These are phyloP conservation scores for Ophiocordyceps robertsii DNA, from an alignment of 2,329 filamentous ascomycete genomes.

Conservation along the genomic window DNA sequence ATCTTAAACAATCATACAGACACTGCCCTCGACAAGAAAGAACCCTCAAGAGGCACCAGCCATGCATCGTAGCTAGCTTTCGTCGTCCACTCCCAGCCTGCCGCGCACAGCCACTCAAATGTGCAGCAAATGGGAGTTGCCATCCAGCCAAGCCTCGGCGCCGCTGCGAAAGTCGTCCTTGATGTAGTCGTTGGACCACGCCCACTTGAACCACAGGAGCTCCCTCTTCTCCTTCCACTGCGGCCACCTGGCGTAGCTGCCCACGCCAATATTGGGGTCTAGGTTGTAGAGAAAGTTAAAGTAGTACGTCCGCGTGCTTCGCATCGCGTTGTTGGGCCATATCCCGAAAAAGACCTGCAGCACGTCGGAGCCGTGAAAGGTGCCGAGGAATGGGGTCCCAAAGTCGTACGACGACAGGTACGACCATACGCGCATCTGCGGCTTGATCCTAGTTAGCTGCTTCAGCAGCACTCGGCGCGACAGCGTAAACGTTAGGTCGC, in stretches of 20 bases:
- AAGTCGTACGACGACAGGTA: conserved; percentile 63
- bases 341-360: conserved; percentile 56
- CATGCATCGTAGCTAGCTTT: too few relatives aligned
- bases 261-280: conserved; percentile 49
- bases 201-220: conserved; percentile 33
- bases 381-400: conserved; percentile 59
- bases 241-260: conserved; percentile 26
- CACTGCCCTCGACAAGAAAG: too few relatives aligned
- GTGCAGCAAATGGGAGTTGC: conserved; percentile 10
- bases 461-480: conserved; percentile 52
- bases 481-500: conserved; percentile 64
- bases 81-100: too few relatives aligned
- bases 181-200: conserved; percentile 15
- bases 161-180: conserved; percentile 24
- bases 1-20: too few relatives aligned
- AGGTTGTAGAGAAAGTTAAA: conserved; percentile 56
- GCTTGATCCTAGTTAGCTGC: conserved; percentile 28
- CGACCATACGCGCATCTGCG: conserved; percentile 55
- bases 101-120: conserved; percentile 6
- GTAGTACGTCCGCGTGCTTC: conserved; percentile 54
- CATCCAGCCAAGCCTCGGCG: conserved; percentile 13
- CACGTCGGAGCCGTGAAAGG: conserved; percentile 60
- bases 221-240: conserved; percentile 28
- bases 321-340: conserved; percentile 46
- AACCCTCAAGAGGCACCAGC: too few relatives aligned